Percentiles rank a stretch among this genome's conserved stretches.
Evolutionary conservation across 2,329 filamentous ascomycete genomes (phyloP).

Genomic region (Neofusicoccum cordaticola): DNA sequence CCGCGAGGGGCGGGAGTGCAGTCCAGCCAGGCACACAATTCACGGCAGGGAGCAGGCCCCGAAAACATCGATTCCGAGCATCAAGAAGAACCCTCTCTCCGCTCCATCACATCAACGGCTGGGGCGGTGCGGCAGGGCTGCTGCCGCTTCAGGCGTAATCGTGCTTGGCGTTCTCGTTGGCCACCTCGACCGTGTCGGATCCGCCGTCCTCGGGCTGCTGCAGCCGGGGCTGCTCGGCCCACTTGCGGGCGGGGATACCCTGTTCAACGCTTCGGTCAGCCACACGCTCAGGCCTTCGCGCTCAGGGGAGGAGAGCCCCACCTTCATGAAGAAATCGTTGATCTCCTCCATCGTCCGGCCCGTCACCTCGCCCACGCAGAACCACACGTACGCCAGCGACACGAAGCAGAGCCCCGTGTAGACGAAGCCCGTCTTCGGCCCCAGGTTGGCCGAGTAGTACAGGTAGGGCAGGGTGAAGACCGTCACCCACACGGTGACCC

Average conservation of each 20-base stretch:
- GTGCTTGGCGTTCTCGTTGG: background rate
- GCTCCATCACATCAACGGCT: background rate
- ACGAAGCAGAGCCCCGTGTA: slow-evolving; percentile 16
- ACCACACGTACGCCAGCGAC: slow-evolving; percentile 12
- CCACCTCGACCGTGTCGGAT: background rate
- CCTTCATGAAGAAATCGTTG: slow-evolving; percentile 24
- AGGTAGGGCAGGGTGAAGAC: slow-evolving; percentile 15
- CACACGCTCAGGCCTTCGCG: background rate
- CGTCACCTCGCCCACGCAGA: slow-evolving; percentile 9
- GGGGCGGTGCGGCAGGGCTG: too few species aligned
- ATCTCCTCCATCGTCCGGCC: slow-evolving; percentile 16
- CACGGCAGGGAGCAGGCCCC: background rate
- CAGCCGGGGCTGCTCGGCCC: background rate
- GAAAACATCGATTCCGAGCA: background rate
- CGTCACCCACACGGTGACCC: slow-evolving; percentile 20
- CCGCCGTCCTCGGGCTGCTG: background rate
- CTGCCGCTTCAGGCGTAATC: background rate
- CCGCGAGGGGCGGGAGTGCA: background rate
- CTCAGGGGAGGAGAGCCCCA: background rate
- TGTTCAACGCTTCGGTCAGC: background rate
- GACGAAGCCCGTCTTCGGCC: slow-evolving; percentile 14
- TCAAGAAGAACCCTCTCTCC: background rate
- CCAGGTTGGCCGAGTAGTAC: slow-evolving; percentile 6
- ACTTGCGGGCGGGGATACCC: background rate
- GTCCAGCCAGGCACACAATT: background rate